Conservation (phyloP, 805 yeast genomes). For the Ogataea henricii region DNA sequence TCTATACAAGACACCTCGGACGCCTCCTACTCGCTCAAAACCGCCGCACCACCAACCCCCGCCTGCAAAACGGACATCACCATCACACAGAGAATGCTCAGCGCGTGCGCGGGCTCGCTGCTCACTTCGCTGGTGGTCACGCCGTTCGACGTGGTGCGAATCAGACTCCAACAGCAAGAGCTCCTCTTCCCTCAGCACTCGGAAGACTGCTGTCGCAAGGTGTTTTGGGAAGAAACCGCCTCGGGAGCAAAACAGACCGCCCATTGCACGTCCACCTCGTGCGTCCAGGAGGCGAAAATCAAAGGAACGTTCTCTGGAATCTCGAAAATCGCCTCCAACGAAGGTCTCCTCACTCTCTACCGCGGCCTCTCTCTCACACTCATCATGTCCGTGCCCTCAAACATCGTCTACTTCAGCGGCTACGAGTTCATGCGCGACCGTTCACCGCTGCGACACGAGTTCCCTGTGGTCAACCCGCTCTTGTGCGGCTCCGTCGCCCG, state of each 20-base stretch:
- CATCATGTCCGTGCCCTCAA: slow-evolving; percentile 89
- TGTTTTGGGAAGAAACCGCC: slow-evolving; percentile 35
- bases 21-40: slow-evolving; percentile 3
- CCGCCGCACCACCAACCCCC: background rate
- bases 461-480: slow-evolving; percentile 62
- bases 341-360: slow-evolving; percentile 82
- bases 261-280: slow-evolving; percentile 41
- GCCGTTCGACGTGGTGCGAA: slow-evolving; percentile 79
- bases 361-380: slow-evolving; percentile 83
- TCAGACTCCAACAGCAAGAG: slow-evolving; percentile 77
- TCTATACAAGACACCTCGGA: slow-evolving; percentile 39
- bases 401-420: slow-evolving; percentile 91
- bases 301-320: slow-evolving; percentile 79
- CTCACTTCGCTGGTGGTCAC: slow-evolving; percentile 74
- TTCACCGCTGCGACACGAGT: slow-evolving; percentile 51
- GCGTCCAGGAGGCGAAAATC: slow-evolving; percentile 46
- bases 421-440: slow-evolving; percentile 82
- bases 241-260: slow-evolving; percentile 19
- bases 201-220: slow-evolving; percentile 39
- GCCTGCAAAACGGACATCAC: slow-evolving; percentile 39
- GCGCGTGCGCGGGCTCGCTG: slow-evolving; percentile 77
- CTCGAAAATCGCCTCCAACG: slow-evolving; percentile 60
- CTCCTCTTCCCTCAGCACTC: slow-evolving; percentile 44
- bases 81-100: slow-evolving; percentile 64
- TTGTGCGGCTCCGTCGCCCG: slow-evolving; percentile 86